These are phyloP conservation scores for Toxoplasma gondii DNA, from an alignment of 169 alveolate species.

Conservation along the genomic window DNA sequence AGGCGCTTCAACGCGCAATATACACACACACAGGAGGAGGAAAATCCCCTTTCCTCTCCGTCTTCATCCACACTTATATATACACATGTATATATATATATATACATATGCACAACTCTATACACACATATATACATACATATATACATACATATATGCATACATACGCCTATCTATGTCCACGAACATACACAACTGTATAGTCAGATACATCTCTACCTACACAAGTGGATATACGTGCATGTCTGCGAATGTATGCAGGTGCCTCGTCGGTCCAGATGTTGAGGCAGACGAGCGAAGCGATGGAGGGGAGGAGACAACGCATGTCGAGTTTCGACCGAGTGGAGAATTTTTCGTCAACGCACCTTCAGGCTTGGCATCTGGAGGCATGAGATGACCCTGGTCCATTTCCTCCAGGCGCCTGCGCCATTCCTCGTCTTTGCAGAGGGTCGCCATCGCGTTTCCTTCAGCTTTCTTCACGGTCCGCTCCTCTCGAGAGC, in stretches of 20 bases:
- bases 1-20: too few species aligned
- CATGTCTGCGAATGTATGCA: neutral
- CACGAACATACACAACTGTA: too few species aligned
- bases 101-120: too few species aligned
- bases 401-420: slow-evolving; percentile 21
- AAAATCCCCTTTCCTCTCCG: neutral
- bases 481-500: too few species aligned
- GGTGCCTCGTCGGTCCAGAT: neutral
- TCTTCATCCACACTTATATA: neutral
- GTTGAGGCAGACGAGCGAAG: neutral
- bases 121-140: too few species aligned
- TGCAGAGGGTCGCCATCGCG: slow-evolving; percentile 39
- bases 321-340: neutral
- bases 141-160: too few species aligned
- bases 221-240: neutral
- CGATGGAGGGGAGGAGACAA: neutral
- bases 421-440: slow-evolving; percentile 20
- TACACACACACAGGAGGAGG: neutral
- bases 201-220: too few species aligned
- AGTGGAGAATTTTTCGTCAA: neutral
- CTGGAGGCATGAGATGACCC: slow-evolving; percentile 56
- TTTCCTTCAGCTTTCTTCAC: neutral
- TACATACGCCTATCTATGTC: too few species aligned
- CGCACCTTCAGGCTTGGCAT: slow-evolving; percentile 53
- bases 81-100: neutral